These are phyloP conservation scores for Calocera viscosa DNA, from an alignment of 768 basidiomycete genomes.

Conservation along the genomic window DNA sequence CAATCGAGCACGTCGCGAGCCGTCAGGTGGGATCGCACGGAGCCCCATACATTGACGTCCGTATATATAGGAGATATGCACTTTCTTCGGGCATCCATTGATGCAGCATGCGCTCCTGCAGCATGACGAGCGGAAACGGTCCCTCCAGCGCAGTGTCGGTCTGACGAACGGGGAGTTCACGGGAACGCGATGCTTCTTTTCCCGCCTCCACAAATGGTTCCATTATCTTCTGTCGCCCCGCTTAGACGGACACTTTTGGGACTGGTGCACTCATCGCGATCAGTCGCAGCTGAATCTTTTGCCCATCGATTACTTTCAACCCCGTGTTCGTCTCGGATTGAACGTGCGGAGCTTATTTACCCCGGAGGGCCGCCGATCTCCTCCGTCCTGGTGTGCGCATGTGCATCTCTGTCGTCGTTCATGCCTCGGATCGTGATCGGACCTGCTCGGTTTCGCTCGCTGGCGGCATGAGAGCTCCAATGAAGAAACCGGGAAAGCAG, in stretches of 20 bases:
- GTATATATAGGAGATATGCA: background rate
- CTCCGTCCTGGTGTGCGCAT: too few species aligned
- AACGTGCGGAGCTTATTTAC: too few species aligned
- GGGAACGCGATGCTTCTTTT: background rate
- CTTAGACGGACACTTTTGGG: background rate
- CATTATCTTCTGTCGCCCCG: background rate
- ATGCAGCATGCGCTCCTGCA: background rate
- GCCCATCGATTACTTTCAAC: too few species aligned
- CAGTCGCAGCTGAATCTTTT: too few species aligned
- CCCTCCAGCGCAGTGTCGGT: background rate
- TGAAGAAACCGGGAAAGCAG: too few species aligned
- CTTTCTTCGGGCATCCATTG: background rate
- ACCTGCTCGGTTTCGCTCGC: too few species aligned
- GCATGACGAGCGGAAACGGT: background rate
- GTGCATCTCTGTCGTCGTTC: too few species aligned
- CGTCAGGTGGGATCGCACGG: background rate
- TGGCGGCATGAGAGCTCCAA: too few species aligned
- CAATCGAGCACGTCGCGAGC: background rate
- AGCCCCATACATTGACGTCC: background rate
- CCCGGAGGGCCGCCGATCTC: too few species aligned
- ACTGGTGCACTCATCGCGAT: too few species aligned
- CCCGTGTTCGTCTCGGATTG: too few species aligned
- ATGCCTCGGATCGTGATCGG: too few species aligned
- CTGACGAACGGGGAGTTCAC: background rate
- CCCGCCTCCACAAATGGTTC: background rate